Base-by-base conservation (phyloP, 306 rosid genomes). In the Castanea sativa region DNA sequence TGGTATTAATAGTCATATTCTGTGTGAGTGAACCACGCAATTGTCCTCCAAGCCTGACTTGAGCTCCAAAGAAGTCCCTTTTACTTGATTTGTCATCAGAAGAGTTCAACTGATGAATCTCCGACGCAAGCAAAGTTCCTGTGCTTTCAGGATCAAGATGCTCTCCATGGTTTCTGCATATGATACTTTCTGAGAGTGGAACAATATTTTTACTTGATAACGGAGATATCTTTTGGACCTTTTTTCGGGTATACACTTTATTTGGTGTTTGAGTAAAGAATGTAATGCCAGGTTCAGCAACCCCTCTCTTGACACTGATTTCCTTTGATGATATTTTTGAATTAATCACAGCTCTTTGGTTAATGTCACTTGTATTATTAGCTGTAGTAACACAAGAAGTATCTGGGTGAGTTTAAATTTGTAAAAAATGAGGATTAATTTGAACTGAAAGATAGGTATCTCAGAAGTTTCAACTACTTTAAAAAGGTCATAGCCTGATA, bases 191-290 rank as follows among this genome's bases (percentile, higher is more conserved):
- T 68, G 68, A 19, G 75, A 84, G 61, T 20, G 80, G 83, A 38
- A 59, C 33, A 35, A 43, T 75, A 77, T 75, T 20, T 3, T 79
- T 84, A 80, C 73, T 85, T 71, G 85, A 78, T 57, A 65, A 70
- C 41, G 59, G 81, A 59, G 75, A 70, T 77, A 74, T 58, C 18
- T 76, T 80, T 58, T 52, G 81, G 72, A 71, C 73, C 82, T 86
- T 92, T 84, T 72, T 90, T 78, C 93, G 85, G 73, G 83, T 73
- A 88, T 90, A 92, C 73, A 89, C 90, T 27, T 79, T 55, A 3
- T 59, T 86, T 71, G 88, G 86, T 55, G 29, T 79, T 75, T 81
- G 87, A 73, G 83, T 77, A 69, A 74, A 41, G 57, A 90, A 55
- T 71, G 18, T 19, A 55, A 32, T 78, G 76, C 65, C 79, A 73